Evolutionary conservation across 1,284 basidiomycete species (phyloP).

Genomic region (Ganoderma sinense): DNA sequence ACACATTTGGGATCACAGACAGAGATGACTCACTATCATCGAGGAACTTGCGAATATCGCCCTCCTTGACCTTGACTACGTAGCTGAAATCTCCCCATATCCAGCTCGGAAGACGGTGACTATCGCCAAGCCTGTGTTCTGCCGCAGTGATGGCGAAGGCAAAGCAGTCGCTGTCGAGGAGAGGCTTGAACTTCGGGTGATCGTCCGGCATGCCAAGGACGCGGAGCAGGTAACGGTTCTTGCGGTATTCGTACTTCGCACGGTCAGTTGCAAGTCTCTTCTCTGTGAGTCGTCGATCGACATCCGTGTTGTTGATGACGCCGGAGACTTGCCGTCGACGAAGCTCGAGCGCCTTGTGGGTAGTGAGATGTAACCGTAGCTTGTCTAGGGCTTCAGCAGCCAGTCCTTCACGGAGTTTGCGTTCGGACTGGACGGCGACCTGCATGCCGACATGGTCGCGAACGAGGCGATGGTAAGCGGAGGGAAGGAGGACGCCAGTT

Average conservation of each 20-base stretch:
- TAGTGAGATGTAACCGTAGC: neutral
- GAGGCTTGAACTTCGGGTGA: neutral
- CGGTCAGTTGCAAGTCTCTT: neutral
- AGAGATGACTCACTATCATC: conserved; percentile 1
- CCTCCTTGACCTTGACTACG: neutral
- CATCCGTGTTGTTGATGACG: neutral
- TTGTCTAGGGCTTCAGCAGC: neutral
- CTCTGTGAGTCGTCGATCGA: neutral
- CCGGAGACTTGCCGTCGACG: neutral
- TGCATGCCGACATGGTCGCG: neutral
- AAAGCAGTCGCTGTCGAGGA: neutral
- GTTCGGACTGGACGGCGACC: neutral
- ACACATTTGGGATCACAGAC: too few relatives aligned
- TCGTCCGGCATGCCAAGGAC: neutral
- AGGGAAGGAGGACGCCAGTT: neutral
- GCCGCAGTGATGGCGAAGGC: neutral
- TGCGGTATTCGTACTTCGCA: neutral
- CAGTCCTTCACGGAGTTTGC: neutral
- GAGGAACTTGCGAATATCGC: neutral
- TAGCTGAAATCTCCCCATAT: conserved; percentile 8
- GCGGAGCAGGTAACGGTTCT: neutral
- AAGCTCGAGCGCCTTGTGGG: neutral
- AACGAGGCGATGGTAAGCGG: neutral
- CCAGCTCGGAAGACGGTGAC: neutral
- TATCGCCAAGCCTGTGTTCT: neutral